phyloP scores from a whole-genome alignment of 768 basidiomycete species.

The Phanerochaete sordida region DNA sequence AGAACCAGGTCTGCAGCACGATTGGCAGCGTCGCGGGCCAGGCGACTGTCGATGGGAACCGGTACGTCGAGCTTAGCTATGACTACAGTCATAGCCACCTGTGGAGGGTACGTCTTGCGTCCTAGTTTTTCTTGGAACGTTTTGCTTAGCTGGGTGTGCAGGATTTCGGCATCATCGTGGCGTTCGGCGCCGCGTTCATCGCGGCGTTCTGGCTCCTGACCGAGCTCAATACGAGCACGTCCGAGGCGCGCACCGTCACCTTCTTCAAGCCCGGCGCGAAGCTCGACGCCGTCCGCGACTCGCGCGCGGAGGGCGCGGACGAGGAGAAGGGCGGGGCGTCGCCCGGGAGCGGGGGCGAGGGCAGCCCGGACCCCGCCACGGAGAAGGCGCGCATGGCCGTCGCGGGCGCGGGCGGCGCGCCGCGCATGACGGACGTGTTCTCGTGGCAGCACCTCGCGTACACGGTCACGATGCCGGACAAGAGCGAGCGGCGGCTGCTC shows the following conservation, averaged over 20 bases:
- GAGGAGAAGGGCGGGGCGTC: slow-evolving; percentile 25
- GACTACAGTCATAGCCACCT: slow-evolving; percentile 43
- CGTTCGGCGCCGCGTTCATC: slow-evolving; percentile 60
- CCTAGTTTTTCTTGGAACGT: not conserved
- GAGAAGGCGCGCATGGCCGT: not conserved
- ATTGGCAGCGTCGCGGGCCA: slow-evolving; percentile 64
- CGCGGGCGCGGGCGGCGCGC: slow-evolving; percentile 6
- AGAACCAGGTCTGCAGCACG: slow-evolving; percentile 75
- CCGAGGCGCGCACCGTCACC: slow-evolving; percentile 39
- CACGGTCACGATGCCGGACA: slow-evolving; percentile 50
- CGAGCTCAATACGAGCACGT: slow-evolving; percentile 42
- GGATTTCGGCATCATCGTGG: slow-evolving; percentile 69
- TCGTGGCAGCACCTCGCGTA: slow-evolving; percentile 78
- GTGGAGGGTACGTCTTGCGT: slow-evolving; percentile 33
- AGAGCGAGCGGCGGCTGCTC: slow-evolving; percentile 45
- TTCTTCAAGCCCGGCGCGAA: slow-evolving; percentile 65
- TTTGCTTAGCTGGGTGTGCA: slow-evolving; percentile 18
- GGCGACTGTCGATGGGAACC: slow-evolving; percentile 54
- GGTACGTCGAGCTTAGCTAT: slow-evolving; percentile 46
- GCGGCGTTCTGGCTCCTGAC: slow-evolving; percentile 47
- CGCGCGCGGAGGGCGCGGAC: slow-evolving; percentile 10
- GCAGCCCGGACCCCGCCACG: not conserved
- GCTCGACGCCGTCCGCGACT: slow-evolving; percentile 5
- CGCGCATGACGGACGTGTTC: slow-evolving; percentile 54
- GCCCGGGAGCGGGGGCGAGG: not conserved